Conservation (phyloP, 768 basidiomycete species). For the Leccinellum rugosiceps region DNA sequence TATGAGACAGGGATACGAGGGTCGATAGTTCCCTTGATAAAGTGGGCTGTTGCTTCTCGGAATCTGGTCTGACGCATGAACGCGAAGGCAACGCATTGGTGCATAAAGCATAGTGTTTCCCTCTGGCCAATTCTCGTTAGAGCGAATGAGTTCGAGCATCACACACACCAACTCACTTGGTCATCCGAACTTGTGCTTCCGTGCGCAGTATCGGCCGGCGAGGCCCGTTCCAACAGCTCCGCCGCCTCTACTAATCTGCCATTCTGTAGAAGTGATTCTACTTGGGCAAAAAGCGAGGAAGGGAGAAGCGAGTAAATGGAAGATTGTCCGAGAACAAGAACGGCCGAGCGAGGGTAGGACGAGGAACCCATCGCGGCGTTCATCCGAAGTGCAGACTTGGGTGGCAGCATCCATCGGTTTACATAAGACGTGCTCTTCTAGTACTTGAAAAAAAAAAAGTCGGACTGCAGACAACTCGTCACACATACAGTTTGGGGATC, state of each 20-base stretch:
- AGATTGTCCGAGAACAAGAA: constrained; percentile 60
- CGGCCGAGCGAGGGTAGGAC: constrained; percentile 62
- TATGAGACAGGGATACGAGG: constrained; percentile 79
- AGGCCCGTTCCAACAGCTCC: constrained; percentile 54
- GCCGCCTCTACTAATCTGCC: constrained; percentile 65
- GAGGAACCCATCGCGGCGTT: constrained; percentile 20
- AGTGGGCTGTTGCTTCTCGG: constrained; percentile 74
- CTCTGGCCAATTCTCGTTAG: constrained; percentile 33
- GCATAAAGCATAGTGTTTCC: constrained; percentile 74
- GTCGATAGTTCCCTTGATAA: constrained; percentile 80
- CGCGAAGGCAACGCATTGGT: constrained; percentile 79
- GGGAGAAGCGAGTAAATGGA: constrained; percentile 66
- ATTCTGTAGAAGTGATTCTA: constrained; percentile 62
- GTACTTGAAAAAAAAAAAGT: too few relatives aligned
- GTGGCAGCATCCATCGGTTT: constrained; percentile 1
- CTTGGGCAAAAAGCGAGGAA: constrained; percentile 69
- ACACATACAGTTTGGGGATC: too few relatives aligned
- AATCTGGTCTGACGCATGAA: constrained; percentile 79
- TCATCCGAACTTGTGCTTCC: constrained; percentile 6
- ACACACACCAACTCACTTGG: constrained; percentile 9
- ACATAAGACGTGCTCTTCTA: too few relatives aligned
- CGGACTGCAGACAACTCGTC: too few relatives aligned
- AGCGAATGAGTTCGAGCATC: not conserved
- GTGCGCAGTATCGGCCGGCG: constrained; percentile 33
- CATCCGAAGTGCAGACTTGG: not conserved